Conservation (phyloP, 176 grass and related monocot species). For the Carex parvula region DNA sequence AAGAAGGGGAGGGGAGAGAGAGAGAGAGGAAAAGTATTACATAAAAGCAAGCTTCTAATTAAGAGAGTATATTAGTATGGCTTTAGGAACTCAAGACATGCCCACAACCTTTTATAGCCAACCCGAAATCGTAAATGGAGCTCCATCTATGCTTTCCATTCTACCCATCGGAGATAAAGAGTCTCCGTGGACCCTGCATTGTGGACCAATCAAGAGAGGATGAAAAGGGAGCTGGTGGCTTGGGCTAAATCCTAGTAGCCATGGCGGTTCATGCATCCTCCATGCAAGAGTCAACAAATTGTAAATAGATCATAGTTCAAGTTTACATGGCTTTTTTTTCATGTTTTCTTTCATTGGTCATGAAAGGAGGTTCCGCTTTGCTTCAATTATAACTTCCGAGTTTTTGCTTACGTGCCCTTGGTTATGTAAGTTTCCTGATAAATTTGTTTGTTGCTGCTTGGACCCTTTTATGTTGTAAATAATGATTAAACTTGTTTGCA, state of each 20-base stretch:
- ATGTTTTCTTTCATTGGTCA: not conserved
- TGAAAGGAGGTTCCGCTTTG: not conserved
- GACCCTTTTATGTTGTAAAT: not conserved
- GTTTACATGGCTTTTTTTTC: not conserved
- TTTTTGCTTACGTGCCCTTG: constrained; percentile 16
- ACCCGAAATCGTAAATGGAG: not conserved
- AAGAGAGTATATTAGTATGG: constrained; percentile 2
- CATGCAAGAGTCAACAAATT: not conserved
- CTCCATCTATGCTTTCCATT: not conserved
- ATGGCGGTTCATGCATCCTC: constrained; percentile 32
- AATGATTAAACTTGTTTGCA: not conserved
- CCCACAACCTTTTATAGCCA: not conserved
- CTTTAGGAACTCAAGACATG: constrained; percentile 19
- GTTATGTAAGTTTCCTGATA: not conserved
- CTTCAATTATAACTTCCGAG: not conserved
- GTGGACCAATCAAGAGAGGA: constrained; percentile 54
- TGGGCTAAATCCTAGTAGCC: constrained; percentile 72
- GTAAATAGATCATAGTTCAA: not conserved
- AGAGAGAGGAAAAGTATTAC: not conserved
- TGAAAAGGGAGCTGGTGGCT: constrained; percentile 64
- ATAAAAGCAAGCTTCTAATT: not conserved
- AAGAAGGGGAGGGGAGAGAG: not conserved
- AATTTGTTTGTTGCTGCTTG: not conserved
- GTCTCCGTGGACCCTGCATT: constrained; percentile 35
- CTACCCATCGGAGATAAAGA: constrained; percentile 21